Base-by-base conservation (phyloP, 148 eudicot species). In the Pharnaceum exiguum region DNA sequence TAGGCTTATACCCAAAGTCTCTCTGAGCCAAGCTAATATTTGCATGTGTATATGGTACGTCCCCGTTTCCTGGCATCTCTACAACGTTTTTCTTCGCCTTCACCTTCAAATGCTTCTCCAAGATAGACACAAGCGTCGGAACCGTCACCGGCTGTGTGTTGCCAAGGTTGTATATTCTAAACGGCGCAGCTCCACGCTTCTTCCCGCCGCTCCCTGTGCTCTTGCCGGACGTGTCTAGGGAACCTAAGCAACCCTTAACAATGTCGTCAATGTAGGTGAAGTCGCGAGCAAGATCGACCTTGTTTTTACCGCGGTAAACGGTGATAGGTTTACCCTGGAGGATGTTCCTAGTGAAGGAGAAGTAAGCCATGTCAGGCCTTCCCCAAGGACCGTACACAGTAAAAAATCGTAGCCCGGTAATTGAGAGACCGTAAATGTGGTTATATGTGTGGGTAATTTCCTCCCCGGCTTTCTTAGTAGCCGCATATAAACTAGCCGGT, bases 321-420 rank as follows among this genome's bases (percentile, higher is more conserved):
- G 86, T 80, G 3, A 86, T 86, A 0, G 89, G 86, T 37, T 83
- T 86, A 9, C 95, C 89, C 5, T 82, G 77, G 0, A 83, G 55
- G 0, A 86, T 86, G 17, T 80, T 80, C 30, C 76, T 16, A 1
- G 89, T 86, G 22, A 86, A 86, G 0, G 82, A 80, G 52, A 83
- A 86, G 37, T 86, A 86, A 0, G 95, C 95, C 95, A 86, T 86
- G 68, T 86, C 95, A 70, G 95, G 95, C 19, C 95, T 38, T 16
- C 95, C 95, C 89, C 86, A 86, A 23, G 95, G 95, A 18, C 95
- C 95, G 57, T 86, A 86, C 0, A 86, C 95, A 5, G 95, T 86
- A 61, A 86, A 86, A 44, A 86, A 86, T 0, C 95, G 60, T 22
- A 86, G 64, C 40, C 86, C 95, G 12, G 95, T 86, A 0, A 86